Percentiles rank a stretch among this genome's conserved stretches.
Conservation (phyloP, 106 monocot species). For the Amphibolis antarctica region DNA sequence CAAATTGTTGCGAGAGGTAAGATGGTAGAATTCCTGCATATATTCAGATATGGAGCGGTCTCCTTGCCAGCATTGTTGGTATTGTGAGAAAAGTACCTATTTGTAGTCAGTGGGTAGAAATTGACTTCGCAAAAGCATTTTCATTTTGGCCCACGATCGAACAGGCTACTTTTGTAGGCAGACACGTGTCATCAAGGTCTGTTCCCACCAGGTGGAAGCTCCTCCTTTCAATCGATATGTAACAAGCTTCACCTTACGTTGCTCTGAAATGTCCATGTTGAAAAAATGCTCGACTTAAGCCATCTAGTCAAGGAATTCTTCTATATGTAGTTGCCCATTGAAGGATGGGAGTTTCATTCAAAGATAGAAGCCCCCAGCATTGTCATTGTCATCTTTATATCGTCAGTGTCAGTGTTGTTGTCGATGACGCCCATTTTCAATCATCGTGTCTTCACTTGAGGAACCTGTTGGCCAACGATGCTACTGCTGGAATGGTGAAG, state of each 20-base stretch:
- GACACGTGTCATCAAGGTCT: not conserved
- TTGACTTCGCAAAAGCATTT: not conserved
- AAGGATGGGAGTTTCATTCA: constrained; percentile 7
- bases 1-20: not conserved
- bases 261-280: not conserved
- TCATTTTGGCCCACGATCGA: not conserved
- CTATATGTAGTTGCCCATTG: constrained; percentile 3
- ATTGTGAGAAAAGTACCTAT: not conserved
- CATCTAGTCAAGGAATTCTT: constrained; percentile 5
- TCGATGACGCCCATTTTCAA: too few relatives aligned
- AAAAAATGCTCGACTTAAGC: constrained; percentile 9
- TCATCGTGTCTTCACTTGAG: too few relatives aligned
- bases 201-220: constrained; percentile 6
- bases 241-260: constrained; percentile 3
- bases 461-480: too few relatives aligned
- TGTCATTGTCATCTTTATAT: too few relatives aligned
- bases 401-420: too few relatives aligned
- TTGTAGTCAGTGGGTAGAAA: constrained; percentile 4
- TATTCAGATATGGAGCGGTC: not conserved
- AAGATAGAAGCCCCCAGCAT: not conserved
- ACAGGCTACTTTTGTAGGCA: not conserved
- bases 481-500: too few relatives aligned
- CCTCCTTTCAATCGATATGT: constrained; percentile 6
- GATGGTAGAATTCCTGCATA: not conserved
- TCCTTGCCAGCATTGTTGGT: not conserved